Percentiles rank a stretch among this genome's conserved stretches.
phyloP scores from a whole-genome alignment of 2,329 filamentous ascomycete genomes.

The Epichloe scottii region DNA sequence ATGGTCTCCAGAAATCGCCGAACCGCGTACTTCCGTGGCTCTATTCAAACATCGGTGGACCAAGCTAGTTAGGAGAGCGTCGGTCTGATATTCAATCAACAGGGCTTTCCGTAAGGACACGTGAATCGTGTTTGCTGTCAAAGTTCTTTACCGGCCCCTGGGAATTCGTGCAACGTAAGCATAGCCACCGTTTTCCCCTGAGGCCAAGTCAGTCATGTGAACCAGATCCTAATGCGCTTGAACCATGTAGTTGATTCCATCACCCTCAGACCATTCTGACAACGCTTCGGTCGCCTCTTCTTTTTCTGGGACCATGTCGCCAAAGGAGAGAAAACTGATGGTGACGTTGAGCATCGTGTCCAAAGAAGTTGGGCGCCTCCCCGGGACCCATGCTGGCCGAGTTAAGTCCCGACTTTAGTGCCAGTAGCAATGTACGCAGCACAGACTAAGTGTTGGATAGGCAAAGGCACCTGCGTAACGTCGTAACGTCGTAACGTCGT shows the following conservation, averaged over 20 bases:
- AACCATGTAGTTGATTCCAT: background rate
- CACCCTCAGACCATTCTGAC: background rate
- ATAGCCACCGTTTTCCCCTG: background rate
- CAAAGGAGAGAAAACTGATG: background rate
- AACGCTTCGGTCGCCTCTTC: background rate
- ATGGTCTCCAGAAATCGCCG: background rate
- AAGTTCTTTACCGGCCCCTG: background rate
- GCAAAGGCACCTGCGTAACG: background rate
- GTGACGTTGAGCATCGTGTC: background rate
- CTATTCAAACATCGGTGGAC: background rate
- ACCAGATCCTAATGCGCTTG: background rate
- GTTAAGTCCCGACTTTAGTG: background rate
- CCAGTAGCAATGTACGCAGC: background rate
- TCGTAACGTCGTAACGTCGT: constrained; percentile 3
- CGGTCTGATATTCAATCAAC: background rate
- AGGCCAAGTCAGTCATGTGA: background rate
- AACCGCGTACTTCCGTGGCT: background rate
- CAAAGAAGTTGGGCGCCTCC: background rate
- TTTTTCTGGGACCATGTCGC: background rate
- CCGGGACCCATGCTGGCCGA: background rate
- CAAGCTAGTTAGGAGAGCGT: background rate
- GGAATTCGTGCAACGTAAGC: background rate
- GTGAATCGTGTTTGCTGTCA: background rate
- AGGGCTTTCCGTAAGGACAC: background rate
- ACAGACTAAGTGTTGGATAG: background rate